These are phyloP conservation scores for Calonectria honghensis DNA, from an alignment of 2,329 filamentous ascomycete genomes.

Conservation along the genomic window DNA sequence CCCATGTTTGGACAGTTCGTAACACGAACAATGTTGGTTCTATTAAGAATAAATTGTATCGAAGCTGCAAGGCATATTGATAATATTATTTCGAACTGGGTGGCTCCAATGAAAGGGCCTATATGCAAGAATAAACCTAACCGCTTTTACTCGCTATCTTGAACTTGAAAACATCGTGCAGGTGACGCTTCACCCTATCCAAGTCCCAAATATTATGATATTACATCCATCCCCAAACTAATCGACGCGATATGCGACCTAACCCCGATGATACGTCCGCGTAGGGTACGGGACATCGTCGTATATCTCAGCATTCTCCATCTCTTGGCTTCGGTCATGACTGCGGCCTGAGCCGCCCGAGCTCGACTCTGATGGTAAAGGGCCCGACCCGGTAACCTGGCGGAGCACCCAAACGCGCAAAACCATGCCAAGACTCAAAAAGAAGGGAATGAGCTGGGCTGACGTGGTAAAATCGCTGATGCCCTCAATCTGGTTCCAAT, in stretches of 20 bases:
- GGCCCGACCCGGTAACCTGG: constrained; percentile 21
- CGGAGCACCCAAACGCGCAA: constrained; percentile 53
- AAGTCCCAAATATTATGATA: not conserved
- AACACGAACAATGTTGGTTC: not conserved
- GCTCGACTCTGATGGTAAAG: not conserved
- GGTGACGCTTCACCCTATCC: too few species aligned
- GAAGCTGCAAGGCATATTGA: too few species aligned
- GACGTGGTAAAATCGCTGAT: constrained; percentile 53
- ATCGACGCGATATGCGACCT: not conserved
- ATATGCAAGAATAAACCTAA: too few species aligned
- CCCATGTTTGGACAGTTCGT: not conserved
- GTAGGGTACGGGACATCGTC: not conserved
- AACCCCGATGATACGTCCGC: not conserved
- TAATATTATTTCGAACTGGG: too few species aligned
- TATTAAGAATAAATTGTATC: too few species aligned
- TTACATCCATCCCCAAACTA: not conserved
- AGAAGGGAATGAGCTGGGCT: constrained; percentile 58
- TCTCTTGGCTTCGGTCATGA: not conserved
- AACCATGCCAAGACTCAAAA: constrained; percentile 57
- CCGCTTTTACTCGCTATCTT: too few species aligned
- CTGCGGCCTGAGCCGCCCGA: constrained; percentile 11
- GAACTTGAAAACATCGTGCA: too few species aligned
- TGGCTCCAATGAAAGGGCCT: too few species aligned
- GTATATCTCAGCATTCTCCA: constrained; percentile 19
- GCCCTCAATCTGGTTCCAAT: constrained; percentile 57